Evolutionary conservation across 78 protist genomes (phyloP).

Genomic region (Dictyostelium brefeldianum): DNA sequence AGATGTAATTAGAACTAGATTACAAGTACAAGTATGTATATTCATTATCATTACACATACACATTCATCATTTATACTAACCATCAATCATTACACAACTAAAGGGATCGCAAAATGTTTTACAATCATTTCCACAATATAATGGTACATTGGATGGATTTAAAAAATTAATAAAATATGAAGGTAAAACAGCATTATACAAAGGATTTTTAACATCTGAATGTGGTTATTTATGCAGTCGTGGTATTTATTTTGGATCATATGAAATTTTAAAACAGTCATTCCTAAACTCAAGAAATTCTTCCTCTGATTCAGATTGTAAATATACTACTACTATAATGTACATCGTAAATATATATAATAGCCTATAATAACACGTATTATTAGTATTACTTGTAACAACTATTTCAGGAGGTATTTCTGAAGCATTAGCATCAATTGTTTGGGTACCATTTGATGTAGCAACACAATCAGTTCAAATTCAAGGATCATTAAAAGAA

Average conservation of each 20-base stretch:
- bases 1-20: conserved; percentile 66
- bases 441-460: conserved; percentile 79
- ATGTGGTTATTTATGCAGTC: conserved; percentile 50
- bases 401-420: conserved; percentile 33
- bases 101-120: conserved; percentile 50
- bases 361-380: too few species aligned
- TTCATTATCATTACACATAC: neutral
- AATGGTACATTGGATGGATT: conserved; percentile 64
- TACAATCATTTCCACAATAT: conserved; percentile 60
- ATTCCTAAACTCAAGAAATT: neutral
- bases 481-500: conserved; percentile 30
- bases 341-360: neutral
- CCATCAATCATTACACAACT: neutral
- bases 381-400: conserved; percentile 19
- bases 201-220: conserved; percentile 63
- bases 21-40: conserved; percentile 58
- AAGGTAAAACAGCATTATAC: conserved; percentile 47
- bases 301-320: neutral
- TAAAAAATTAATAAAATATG: conserved; percentile 28
- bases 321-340: too few species aligned
- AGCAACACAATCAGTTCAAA: conserved; percentile 58
- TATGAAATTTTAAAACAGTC: conserved; percentile 55
- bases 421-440: conserved; percentile 19
- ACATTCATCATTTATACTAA: neutral
- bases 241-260: conserved; percentile 50